A percentile compares a stretch with the other conserved stretches of the same genome.
These are phyloP conservation scores for Botryosphaeria agaves DNA, from an alignment of 2,329 filamentous ascomycete genomes.

Conservation along the genomic window DNA sequence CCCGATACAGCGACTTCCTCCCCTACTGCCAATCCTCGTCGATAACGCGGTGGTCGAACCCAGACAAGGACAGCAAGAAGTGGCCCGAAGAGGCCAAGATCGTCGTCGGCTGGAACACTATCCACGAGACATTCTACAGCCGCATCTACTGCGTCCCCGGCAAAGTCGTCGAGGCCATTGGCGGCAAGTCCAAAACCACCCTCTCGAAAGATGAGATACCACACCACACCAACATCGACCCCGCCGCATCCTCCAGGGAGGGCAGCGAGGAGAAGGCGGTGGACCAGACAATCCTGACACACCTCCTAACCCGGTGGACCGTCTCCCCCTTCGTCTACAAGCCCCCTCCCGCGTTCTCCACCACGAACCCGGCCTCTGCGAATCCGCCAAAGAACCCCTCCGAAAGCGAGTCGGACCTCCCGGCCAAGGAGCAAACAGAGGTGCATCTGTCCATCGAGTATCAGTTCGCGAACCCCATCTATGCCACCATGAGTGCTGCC, in stretches of 20 bases:
- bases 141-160: constrained; percentile 61
- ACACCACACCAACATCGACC: constrained; percentile 18
- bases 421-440: constrained; percentile 39
- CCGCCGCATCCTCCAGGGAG: constrained; percentile 8
- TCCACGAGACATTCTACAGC: constrained; percentile 72
- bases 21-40: constrained; percentile 69
- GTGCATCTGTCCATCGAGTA: constrained; percentile 65
- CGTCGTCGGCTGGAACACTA: constrained; percentile 67
- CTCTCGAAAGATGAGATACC: constrained; percentile 21
- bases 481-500: constrained; percentile 63
- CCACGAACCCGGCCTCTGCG: constrained; percentile 10
- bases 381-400: not conserved
- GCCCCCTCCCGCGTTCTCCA: constrained; percentile 18
- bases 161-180: constrained; percentile 59
- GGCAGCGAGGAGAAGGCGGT: constrained; percentile 1
- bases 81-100: constrained; percentile 65
- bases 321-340: constrained; percentile 34
- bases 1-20: constrained; percentile 72
- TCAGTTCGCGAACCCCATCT: constrained; percentile 76
- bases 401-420: constrained; percentile 22
- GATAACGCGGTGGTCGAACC: constrained; percentile 56
- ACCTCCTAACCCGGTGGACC: constrained; percentile 53
- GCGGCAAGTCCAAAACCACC: constrained; percentile 35
- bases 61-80: constrained; percentile 30
- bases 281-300: constrained; percentile 37